Base-by-base conservation (phyloP, 345 rosid species). In the Gossypium anomalum region DNA sequence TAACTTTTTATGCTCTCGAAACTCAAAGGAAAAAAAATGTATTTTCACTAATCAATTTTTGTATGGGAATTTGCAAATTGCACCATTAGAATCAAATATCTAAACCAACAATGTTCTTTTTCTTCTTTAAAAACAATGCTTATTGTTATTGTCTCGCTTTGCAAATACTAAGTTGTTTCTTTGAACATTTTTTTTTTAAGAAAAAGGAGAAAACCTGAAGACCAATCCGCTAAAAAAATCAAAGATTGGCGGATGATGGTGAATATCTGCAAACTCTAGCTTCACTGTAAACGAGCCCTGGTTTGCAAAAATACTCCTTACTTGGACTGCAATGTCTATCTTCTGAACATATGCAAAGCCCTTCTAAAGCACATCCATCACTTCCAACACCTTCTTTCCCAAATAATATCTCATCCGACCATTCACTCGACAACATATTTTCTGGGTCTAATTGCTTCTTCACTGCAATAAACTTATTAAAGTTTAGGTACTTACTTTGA, bases 301-400 rank as follows among this genome's bases (percentile, higher is more conserved):
- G 80, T 66, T 76, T 79, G 81, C 98, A 94, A 41, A 87, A 79
- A 67, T 87, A 91, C 70, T 94, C 94, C 67, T 85, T 83, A 15
- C 77, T 71, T 4, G 95, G 96, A 74, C 88, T 87, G 73, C 98
- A 91, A 53, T 91, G 91, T 44, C 81, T 81, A 48, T 92, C 96
- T 71, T 92, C 95, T 1, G 93, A 85, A 55, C 99, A 94, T 22
- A 90, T 77, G 71, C 98, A 94, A 58, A 81, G 86, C 51, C 98
- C 98, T 77, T 94, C 98, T 45, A 92, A 74, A 22, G 86, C 98
- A 76, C 98, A 92, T 16, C 94, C 97, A n/a, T 88, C 97, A 12
- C 75, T 74, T 75, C 82, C 81, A 9, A 10, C 74, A 57, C 73
- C 84, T 70, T 53, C 87, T 80, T 38, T 80, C n/a, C 93, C 89